Evolutionary conservation across 2,329 filamentous ascomycete species (phyloP).

Genomic region (Mollisiaceae sp.): DNA sequence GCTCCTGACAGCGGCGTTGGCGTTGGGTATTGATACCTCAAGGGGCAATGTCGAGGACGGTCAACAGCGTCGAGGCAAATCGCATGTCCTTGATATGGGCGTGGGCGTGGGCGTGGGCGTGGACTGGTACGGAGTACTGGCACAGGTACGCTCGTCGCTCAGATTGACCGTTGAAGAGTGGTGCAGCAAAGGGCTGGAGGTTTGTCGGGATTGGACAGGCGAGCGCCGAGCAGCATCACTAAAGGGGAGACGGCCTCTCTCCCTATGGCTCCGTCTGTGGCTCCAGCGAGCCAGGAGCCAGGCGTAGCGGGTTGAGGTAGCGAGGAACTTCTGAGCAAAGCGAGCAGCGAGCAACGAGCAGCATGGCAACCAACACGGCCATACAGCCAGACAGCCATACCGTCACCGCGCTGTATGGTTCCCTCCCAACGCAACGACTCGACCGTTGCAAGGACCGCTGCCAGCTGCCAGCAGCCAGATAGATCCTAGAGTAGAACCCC

Average conservation of each 20-base stretch:
- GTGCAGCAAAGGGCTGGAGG: neutral
- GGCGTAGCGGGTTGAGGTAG: no score
- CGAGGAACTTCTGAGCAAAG: neutral
- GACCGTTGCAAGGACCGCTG: neutral
- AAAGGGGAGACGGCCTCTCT: no score
- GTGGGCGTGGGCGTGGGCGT: neutral
- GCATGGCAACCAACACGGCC: neutral
- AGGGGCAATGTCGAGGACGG: neutral
- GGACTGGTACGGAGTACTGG: neutral
- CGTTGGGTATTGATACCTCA: neutral
- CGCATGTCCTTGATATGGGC: neutral
- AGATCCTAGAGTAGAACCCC: neutral
- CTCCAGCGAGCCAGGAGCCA: no score
- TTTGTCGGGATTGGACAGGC: constrained; percentile 3
- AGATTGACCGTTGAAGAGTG: no score
- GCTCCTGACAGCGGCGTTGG: neutral
- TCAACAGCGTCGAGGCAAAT: neutral
- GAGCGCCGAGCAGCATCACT: constrained; percentile 2
- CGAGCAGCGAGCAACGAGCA: neutral
- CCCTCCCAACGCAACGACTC: neutral
- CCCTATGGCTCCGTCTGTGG: no score
- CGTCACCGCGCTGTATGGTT: neutral
- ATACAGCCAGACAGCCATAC: neutral
- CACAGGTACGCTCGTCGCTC: neutral
- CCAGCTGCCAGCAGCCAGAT: no score